phyloP scores from a whole-genome alignment of 208 protist genomes.

The Wallacemonas rigidus region DNA sequence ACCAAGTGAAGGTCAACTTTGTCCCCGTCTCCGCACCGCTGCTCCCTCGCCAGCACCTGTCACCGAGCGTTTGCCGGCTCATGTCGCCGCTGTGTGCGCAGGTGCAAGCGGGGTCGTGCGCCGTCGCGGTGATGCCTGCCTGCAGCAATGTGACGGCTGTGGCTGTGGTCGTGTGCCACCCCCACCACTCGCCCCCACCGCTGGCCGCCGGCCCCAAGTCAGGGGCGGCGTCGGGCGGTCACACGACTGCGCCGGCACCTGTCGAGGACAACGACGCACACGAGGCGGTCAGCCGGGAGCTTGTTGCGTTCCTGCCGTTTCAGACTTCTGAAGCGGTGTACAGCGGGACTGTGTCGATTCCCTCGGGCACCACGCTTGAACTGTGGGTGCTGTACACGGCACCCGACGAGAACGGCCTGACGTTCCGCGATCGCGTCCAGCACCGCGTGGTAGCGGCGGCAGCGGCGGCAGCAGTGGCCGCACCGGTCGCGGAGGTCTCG shows the following conservation, averaged over 20 bases:
- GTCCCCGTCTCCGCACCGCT: conserved; percentile 48
- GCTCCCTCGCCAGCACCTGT: conserved; percentile 75
- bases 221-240: too few species aligned
- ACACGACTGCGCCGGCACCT: too few species aligned
- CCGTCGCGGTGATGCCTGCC: conserved; percentile 80
- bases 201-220: background rate
- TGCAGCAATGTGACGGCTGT: conserved; percentile 78
- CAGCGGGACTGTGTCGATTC: conserved; percentile 47
- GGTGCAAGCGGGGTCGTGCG: conserved; percentile 40
- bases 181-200: background rate
- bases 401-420: conserved; percentile 77
- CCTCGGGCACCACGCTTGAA: conserved; percentile 46
- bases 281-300: conserved; percentile 23
- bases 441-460: background rate
- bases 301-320: conserved; percentile 67
- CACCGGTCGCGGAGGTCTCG: background rate
- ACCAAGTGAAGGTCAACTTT: conserved; percentile 81
- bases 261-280: background rate
- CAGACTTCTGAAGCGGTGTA: conserved; percentile 36
- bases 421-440: conserved; percentile 36
- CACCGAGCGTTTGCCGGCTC: conserved; percentile 70
- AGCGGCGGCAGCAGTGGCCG: background rate
- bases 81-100: conserved; percentile 59
- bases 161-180: conserved; percentile 43
- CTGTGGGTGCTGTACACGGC: conserved; percentile 85